phyloP scores from a whole-genome alignment of 306 rosid genomes.

The Neltuma alba region DNA sequence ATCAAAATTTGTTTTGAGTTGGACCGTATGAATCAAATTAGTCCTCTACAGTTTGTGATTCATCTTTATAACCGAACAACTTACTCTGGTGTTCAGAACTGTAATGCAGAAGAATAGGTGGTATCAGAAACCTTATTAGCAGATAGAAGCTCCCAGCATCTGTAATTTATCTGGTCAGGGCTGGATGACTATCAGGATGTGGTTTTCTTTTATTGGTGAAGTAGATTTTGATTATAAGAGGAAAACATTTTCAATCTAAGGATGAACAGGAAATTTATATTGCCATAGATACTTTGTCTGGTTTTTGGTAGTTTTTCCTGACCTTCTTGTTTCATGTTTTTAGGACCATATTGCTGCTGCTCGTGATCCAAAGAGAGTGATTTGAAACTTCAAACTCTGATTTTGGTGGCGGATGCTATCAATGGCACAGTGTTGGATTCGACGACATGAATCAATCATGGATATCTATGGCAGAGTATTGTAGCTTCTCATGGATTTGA shows the following conservation, averaged over 20 bases:
- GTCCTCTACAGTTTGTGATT: constrained; percentile 12
- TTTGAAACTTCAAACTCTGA: constrained; percentile 42
- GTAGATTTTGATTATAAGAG: background rate
- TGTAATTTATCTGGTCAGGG: constrained; percentile 6
- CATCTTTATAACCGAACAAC: constrained; percentile 1
- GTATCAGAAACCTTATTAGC: constrained; percentile 18
- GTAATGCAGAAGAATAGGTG: background rate
- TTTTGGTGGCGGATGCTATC: constrained; percentile 28
- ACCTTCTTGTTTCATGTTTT: constrained; percentile 41
- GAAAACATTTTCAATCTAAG: background rate
- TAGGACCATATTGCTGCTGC: constrained; percentile 87
- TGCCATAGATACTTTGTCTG: constrained; percentile 2
- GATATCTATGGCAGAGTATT: background rate
- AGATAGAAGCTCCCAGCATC: background rate
- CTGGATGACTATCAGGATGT: background rate
- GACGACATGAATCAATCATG: background rate
- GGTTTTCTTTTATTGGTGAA: background rate
- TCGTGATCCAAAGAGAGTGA: constrained; percentile 83
- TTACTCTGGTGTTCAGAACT: background rate
- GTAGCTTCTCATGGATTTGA: constrained; percentile 17
- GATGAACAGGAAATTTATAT: background rate
- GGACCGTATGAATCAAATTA: constrained; percentile 19
- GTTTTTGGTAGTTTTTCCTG: constrained; percentile 30
- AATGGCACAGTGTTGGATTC: constrained; percentile 14
- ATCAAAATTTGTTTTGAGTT: constrained; percentile 1